Percentiles rank a stretch among this genome's conserved stretches.
Evolutionary conservation across 1,284 basidiomycete genomes (phyloP).

Genomic region (Apiotrichum gracile): DNA sequence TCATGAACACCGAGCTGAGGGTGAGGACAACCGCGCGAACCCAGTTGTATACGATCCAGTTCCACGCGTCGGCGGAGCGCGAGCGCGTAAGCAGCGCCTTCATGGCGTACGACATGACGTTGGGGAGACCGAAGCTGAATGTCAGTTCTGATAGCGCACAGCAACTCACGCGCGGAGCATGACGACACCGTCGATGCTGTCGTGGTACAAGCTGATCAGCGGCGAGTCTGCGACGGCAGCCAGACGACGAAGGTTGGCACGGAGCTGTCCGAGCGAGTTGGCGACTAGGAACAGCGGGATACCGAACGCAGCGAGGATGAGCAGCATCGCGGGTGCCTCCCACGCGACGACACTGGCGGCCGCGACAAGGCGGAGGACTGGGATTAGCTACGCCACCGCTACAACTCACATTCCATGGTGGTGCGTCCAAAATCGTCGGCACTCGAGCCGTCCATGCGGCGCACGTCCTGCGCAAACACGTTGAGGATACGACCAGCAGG

Average conservation of each 20-base stretch:
- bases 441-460: constrained; percentile 50
- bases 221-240: constrained; percentile 44
- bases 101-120: constrained; percentile 38
- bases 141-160: not conserved
- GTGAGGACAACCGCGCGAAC: constrained; percentile 29
- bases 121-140: constrained; percentile 28
- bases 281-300: constrained; percentile 30
- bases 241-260: constrained; percentile 39
- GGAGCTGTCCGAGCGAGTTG: constrained; percentile 35
- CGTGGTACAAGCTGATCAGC: constrained; percentile 48
- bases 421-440: constrained; percentile 59
- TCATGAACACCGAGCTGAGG: constrained; percentile 33
- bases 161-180: constrained; percentile 46
- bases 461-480: constrained; percentile 53
- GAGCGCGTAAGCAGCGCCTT: constrained; percentile 35
- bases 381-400: not conserved
- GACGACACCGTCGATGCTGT: constrained; percentile 48
- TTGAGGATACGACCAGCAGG: constrained; percentile 61
- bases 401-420: constrained; percentile 51
- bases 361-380: constrained; percentile 10
- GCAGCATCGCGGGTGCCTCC: constrained; percentile 31
- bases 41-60: constrained; percentile 37
- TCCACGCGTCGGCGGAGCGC: constrained; percentile 29
- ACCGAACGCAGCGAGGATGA: constrained; percentile 23
- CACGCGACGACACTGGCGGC: constrained; percentile 20